A percentile compares a stretch with the other conserved stretches of the same genome.
Conservation (phyloP, 129 eudicot species). For the Pulicaria dysenterica region DNA sequence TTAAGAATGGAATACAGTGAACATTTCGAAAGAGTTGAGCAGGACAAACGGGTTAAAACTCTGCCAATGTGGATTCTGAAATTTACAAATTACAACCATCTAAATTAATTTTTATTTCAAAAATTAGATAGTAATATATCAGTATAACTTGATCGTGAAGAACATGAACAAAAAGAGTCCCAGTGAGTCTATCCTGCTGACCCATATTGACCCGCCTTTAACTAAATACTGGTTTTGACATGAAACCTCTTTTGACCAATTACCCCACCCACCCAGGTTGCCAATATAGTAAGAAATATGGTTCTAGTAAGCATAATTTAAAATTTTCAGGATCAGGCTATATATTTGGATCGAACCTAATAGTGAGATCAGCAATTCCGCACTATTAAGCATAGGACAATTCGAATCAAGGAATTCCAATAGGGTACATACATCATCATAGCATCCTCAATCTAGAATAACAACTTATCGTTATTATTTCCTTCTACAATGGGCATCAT, state of each 20-base stretch:
- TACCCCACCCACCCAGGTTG: background rate
- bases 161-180: background rate
- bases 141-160: background rate
- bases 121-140: background rate
- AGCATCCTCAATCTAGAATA: too few species aligned
- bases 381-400: too few species aligned
- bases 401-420: too few species aligned
- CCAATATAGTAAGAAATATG: too few species aligned
- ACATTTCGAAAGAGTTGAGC: background rate
- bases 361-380: too few species aligned
- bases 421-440: too few species aligned
- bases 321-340: too few species aligned
- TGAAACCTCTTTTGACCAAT: background rate
- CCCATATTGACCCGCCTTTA: background rate
- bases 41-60: background rate
- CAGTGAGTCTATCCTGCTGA: background rate
- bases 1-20: background rate
- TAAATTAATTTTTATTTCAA: background rate
- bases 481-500: too few species aligned
- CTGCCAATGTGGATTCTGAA: background rate
- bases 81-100: background rate
- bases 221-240: background rate
- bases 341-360: too few species aligned
- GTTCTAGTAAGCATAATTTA: too few species aligned
- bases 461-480: too few species aligned